A percentile compares a stretch with the other conserved stretches of the same genome.
These are phyloP conservation scores for Colletotrichum acutatum DNA, from an alignment of 2,329 filamentous ascomycete genomes.

Conservation along the genomic window DNA sequence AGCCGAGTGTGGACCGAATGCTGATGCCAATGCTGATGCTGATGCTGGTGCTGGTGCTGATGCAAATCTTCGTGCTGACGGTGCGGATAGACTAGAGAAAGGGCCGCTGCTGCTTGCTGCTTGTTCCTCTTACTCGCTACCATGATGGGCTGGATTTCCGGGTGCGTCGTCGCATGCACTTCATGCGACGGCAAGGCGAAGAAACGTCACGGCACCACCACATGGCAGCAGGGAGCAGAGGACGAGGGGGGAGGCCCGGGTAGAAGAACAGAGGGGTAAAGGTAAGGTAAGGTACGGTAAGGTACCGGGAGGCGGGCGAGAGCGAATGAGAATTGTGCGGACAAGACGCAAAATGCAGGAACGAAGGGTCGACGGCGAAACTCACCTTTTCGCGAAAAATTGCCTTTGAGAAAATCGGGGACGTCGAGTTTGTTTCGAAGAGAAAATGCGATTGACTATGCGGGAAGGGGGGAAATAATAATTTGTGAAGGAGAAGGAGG, in stretches of 20 bases:
- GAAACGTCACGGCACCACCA: not conserved
- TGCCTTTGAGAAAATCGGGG: slow-evolving; percentile 12
- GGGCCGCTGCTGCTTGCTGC: not conserved
- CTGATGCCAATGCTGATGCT: not conserved
- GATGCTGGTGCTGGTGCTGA: not conserved
- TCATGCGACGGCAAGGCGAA: slow-evolving; percentile 1
- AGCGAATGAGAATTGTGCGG: not conserved
- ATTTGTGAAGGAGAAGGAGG: slow-evolving; percentile 35
- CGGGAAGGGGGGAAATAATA: slow-evolving; percentile 20
- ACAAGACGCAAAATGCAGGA: slow-evolving; percentile 11
- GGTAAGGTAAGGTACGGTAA: not conserved
- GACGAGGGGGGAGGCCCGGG: not conserved
- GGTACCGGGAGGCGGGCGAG: not conserved
- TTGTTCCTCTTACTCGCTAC: not conserved
- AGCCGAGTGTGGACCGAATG: not conserved
- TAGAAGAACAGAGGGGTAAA: not conserved
- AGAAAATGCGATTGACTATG: slow-evolving; percentile 23
- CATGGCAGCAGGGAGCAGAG: slow-evolving; percentile 9
- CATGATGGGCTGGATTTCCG: not conserved
- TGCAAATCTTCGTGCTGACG: not conserved
- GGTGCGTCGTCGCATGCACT: not conserved
- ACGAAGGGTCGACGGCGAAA: slow-evolving; percentile 12
- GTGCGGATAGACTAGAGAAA: not conserved
- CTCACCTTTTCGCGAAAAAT: slow-evolving; percentile 35
- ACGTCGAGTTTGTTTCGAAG: slow-evolving; percentile 16